Evolutionary conservation across 495 filamentous ascomycete genomes (phyloP), one percentile per base, ranked within the genome.

Genomic region (Hyaloscypha finlandica): DNA sequence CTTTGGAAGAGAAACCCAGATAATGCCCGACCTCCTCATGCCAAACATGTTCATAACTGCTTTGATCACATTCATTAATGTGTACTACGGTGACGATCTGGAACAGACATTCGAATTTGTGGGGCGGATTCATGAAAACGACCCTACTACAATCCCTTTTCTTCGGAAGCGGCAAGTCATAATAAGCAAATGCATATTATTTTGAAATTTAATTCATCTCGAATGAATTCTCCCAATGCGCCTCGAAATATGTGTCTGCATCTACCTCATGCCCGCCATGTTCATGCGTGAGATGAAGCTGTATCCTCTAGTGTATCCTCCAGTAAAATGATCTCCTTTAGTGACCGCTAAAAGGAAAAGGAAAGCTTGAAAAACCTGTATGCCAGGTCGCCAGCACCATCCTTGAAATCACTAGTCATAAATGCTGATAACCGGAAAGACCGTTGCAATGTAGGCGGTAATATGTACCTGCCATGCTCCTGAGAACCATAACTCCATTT

Each of bases 401-500:
- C 35, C 11, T 16, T 12, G 42, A 14, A 48, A 4, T 48, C 42
- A 48, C 42, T 1, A 19, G 42, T 12, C 42, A 19, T 48, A 19
- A 48, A 48, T 12, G 42, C 42, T 12, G 42, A 19, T 48, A 19
- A 19, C 42, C 35, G 35, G 0, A 12, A 37, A 37, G 35, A 8
- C 35, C 12, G 25, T 37, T 37, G 35, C 35, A 6, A 37, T 37
- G 42, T 12, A 3, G 42, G 3, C 42, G 4, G 42, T 48, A 12
- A 19, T 19, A 19, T 48, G 42, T 12, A 19, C 42, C 42, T 48
- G 2, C 42, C 11, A 48, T 48, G 42, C 0, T 30, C 53, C 51
- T 6, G 6, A 56, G 29, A 29, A 56, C 53, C 53, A 56, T 12
- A 56, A 56, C 53, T 56, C 53, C 53, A 56, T 56, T 29, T 30